Evolutionary conservation across 163 green algal species (phyloP), one percentile per base, ranked within the genome.

Genomic region (Chlamydomonas reinhardtii): DNA sequence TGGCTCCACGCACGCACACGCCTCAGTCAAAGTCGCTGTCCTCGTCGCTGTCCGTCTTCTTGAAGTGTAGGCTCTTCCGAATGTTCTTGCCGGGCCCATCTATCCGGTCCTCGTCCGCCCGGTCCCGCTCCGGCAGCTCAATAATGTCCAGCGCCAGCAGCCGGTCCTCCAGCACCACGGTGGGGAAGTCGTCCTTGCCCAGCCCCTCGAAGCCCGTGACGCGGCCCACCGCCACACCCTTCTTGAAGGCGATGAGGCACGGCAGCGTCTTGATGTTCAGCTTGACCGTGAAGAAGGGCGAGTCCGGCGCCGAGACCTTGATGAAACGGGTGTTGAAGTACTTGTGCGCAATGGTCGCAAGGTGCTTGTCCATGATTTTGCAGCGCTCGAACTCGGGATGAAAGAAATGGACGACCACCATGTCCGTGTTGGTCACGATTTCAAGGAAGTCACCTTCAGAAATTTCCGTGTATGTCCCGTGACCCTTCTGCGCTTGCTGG

Each of bases 261-360:
- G 97, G 97, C 68, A 99, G 93, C 92, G 97, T 94, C 84, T 97
- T 93, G 48, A 99, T 93, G 78, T 97, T 90, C 8, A 99, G 94
- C 92, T 99, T 99, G 17, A 97, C 94, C 19, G 96, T 97, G 91
- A 99, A 99, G 86, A 99, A 99, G 1, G 97, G 96, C 0, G 95
- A 91, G 74, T 98, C 95, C 83, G 94, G 92, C 17, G 96, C 97
- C 37, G 90, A 94, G 2, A 99, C 66, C 88, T 98, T 98, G 79
- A 99, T 95, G 91, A 99, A 99, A 17, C 94, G 91, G 15, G 97
- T 98, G 32, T 94, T 93, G 86, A 98, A 96, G 90, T 98, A 96
- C 43, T 96, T 95, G 37, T 82, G 81, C 6, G 91, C 89, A 25
- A 99, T 90, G 14, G 88, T 79, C 2, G 70, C 68, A 34, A 99